phyloP scores from a whole-genome alignment of 148 eudicot genomes.

The Rhododendron kiyosumense region DNA sequence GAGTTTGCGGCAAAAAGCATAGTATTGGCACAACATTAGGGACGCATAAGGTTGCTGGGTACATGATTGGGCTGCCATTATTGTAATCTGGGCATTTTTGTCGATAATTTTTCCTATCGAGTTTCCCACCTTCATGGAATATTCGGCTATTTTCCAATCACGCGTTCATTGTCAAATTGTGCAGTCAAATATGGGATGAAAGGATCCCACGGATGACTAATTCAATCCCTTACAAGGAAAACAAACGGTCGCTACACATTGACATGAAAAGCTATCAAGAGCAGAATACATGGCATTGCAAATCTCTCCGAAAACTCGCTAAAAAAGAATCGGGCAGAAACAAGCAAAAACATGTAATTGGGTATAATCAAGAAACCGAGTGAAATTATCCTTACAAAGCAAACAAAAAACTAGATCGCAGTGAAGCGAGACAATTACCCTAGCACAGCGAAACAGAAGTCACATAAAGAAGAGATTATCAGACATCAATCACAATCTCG shows the following conservation, averaged over 20 bases:
- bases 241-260: background rate
- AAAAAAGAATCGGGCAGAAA: background rate
- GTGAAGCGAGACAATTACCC: background rate
- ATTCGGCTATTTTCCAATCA: background rate
- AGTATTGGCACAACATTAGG: background rate
- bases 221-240: background rate
- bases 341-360: background rate
- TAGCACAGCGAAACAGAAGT: background rate
- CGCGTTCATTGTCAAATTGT: background rate
- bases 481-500: background rate
- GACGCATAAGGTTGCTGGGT: background rate
- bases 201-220: background rate
- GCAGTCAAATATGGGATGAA: background rate
- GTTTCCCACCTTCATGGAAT: background rate
- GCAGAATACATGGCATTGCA: background rate
- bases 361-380: background rate
- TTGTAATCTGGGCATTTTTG: background rate
- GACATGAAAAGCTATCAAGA: background rate
- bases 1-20: background rate
- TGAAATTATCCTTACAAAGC: background rate
- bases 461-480: background rate
- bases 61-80: background rate
- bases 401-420: constrained; percentile 5
- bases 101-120: background rate
- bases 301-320: background rate